Percentiles rank a stretch among this genome's conserved stretches.
Evolutionary conservation across 768 basidiomycete genomes (phyloP).

Genomic region (Termitomyces sp.): DNA sequence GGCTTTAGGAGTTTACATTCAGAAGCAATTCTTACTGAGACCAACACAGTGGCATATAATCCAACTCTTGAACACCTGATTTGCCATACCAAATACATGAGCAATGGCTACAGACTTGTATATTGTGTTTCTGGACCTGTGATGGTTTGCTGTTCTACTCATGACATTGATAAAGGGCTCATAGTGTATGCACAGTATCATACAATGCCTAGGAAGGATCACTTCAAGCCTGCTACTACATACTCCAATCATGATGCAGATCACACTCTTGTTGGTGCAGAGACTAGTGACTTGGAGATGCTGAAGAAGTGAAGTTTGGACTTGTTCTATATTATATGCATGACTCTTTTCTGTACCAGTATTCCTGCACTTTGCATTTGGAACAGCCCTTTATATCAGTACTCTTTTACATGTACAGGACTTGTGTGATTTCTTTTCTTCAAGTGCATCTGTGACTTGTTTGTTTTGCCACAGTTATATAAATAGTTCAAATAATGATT

Average conservation of each 20-base stretch:
- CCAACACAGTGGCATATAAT: neutral
- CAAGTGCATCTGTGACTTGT: neutral
- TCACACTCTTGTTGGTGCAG: too few species aligned
- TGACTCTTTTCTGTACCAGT: too few species aligned
- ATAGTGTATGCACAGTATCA: too few species aligned
- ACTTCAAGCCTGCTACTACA: conserved; percentile 13
- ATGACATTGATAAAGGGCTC: too few species aligned
- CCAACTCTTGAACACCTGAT: neutral
- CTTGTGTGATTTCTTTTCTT: too few species aligned
- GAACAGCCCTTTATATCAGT: neutral
- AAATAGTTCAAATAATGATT: neutral
- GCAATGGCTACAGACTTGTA: neutral
- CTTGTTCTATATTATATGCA: too few species aligned
- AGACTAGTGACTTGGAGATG: too few species aligned
- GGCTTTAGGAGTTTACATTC: neutral
- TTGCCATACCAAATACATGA: neutral
- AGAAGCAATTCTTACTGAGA: neutral
- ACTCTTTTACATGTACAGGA: too few species aligned
- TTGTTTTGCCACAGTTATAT: neutral
- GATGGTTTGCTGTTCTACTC: too few species aligned
- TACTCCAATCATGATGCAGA: neutral
- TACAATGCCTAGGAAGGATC: too few species aligned
- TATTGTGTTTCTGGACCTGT: neutral
- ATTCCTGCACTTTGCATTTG: too few species aligned
- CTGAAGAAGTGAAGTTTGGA: too few species aligned